Conservation (phyloP, 768 basidiomycete genomes). For the Strobilomyces confusus region DNA sequence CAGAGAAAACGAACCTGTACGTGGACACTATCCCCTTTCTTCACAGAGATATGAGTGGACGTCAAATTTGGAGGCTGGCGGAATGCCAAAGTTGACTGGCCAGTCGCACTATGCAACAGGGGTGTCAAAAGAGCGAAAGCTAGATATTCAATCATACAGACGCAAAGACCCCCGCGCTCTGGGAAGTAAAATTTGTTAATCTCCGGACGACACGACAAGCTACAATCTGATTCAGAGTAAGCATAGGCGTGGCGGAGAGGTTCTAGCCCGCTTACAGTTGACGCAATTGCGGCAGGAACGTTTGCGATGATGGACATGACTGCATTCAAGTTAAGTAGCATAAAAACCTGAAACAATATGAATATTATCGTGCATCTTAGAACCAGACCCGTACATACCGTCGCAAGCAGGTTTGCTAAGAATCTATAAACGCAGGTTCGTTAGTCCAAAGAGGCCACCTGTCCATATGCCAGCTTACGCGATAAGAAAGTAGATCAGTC, state of each 20-base stretch:
- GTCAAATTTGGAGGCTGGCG: conserved; percentile 36
- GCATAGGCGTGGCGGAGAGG: neutral
- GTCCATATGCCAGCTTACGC: conserved; percentile 45
- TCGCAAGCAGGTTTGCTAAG: conserved; percentile 59
- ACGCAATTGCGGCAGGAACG: conserved; percentile 66
- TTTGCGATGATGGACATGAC: conserved; percentile 73
- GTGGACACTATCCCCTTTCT: conserved; percentile 50
- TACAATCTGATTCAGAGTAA: conserved; percentile 49
- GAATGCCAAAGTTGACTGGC: conserved; percentile 59
- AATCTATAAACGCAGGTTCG: conserved; percentile 41
- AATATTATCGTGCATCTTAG: neutral
- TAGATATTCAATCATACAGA: conserved; percentile 32
- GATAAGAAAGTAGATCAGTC: conserved; percentile 66
- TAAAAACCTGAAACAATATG: conserved; percentile 41
- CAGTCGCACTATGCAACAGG: conserved; percentile 31
- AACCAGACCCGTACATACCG: conserved; percentile 25
- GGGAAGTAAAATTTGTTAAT: conserved; percentile 52
- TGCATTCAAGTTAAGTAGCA: conserved; percentile 65
- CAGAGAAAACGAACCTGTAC: conserved; percentile 44
- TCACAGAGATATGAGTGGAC: conserved; percentile 28
- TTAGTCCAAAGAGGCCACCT: neutral
- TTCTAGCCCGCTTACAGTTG: conserved; percentile 44
- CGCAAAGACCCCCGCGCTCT: conserved; percentile 49
- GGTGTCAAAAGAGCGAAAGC: conserved; percentile 21
- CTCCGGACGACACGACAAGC: conserved; percentile 61